These are phyloP conservation scores for Termitomyces sp. DNA, from an alignment of 768 basidiomycete genomes.

Conservation along the genomic window DNA sequence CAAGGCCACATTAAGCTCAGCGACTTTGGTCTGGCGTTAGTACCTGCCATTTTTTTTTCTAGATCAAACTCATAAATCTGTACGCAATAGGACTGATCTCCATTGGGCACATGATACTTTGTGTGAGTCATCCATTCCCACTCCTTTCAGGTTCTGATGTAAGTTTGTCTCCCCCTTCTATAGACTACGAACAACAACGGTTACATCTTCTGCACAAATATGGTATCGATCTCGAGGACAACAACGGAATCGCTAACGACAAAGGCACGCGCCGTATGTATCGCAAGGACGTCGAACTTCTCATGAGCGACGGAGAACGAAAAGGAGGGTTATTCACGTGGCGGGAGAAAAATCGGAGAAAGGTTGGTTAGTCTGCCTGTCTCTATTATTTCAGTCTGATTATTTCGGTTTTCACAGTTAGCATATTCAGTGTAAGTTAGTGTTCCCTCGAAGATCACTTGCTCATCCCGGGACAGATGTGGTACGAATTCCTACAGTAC, in stretches of 20 bases:
- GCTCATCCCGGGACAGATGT: constrained; percentile 47
- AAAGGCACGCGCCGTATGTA: constrained; percentile 76
- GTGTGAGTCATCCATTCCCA: constrained; percentile 42
- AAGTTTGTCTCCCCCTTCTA: constrained; percentile 6
- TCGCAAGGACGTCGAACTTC: constrained; percentile 74
- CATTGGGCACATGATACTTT: constrained; percentile 98
- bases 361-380: constrained; percentile 45
- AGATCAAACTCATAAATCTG: neutral
- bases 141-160: constrained; percentile 7
- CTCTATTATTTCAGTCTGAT: constrained; percentile 22
- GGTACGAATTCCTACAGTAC: constrained; percentile 85
- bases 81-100: constrained; percentile 66
- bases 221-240: constrained; percentile 91
- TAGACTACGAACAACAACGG: constrained; percentile 94
- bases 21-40: constrained; percentile 94
- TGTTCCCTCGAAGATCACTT: constrained; percentile 13
- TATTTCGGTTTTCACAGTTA: constrained; percentile 41
- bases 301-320: constrained; percentile 83
- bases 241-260: constrained; percentile 59
- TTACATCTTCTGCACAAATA: constrained; percentile 85
- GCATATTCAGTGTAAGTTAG: constrained; percentile 77
- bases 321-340: constrained; percentile 88
- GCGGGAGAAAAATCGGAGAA: constrained; percentile 90
- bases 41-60: constrained; percentile 22
- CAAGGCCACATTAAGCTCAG: constrained; percentile 92